Conservation (phyloP, 345 rosid species). For the Hibiscus mutabilis region DNA sequence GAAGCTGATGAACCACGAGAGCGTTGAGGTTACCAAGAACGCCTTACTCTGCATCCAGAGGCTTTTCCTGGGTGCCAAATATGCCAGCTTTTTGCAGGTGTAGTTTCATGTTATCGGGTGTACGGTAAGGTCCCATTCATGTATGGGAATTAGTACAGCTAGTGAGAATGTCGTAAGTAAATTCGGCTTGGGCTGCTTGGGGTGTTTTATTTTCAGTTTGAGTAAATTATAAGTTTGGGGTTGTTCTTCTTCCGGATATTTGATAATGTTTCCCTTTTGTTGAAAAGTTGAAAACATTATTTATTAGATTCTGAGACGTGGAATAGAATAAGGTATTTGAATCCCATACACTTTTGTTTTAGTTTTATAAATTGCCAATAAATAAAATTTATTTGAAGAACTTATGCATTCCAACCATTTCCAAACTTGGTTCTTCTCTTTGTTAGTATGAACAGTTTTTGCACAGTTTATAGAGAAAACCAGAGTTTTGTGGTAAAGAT, state of each 20-base stretch:
- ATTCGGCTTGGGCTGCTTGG: not conserved
- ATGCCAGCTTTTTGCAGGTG: conserved; percentile 94
- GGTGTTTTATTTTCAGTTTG: not conserved
- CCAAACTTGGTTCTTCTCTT: too few relatives aligned
- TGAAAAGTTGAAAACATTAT: not conserved
- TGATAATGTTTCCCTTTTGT: not conserved
- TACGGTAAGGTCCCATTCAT: not conserved
- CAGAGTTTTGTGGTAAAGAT: too few relatives aligned
- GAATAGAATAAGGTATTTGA: too few relatives aligned
- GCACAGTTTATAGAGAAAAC: too few relatives aligned
- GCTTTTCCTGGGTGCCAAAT: conserved; percentile 87
- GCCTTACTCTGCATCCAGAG: conserved; percentile 77
- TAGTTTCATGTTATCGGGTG: conserved; percentile 21
- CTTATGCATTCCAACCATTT: too few relatives aligned
- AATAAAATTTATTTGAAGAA: too few relatives aligned
- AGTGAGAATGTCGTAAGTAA: not conserved
- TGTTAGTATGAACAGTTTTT: too few relatives aligned
- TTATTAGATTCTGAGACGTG: not conserved
- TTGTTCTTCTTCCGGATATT: not conserved
- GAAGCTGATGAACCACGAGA: conserved; percentile 86
- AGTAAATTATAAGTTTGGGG: not conserved
- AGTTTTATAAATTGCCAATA: too few relatives aligned
- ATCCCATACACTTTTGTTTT: too few relatives aligned
- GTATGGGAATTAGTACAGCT: not conserved
- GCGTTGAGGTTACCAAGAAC: conserved; percentile 67